A percentile compares a stretch with the other conserved stretches of the same genome.
phyloP scores from a whole-genome alignment of 352 stramenopile genomes.

The Globisporangium rhizosaccharum region DNA sequence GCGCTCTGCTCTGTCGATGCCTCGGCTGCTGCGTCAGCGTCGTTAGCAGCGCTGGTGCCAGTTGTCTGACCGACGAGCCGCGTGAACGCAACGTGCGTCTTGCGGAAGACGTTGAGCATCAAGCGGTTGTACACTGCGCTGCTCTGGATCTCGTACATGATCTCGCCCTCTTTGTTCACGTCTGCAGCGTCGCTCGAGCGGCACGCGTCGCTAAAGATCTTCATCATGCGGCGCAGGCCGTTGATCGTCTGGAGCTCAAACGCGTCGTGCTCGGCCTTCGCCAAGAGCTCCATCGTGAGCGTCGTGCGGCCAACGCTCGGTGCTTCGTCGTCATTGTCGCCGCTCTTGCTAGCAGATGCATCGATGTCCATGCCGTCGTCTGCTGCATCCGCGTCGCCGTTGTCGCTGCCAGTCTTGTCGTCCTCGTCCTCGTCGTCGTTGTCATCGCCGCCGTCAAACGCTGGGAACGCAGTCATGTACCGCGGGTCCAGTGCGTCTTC shows the following conservation, averaged over 20 bases:
- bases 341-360: conserved; percentile 9
- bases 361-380: conserved; percentile 7
- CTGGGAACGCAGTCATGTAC: conserved; percentile 52
- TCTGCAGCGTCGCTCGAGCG: conserved; percentile 87
- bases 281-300: conserved; percentile 72
- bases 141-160: conserved; percentile 91
- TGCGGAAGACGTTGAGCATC: conserved; percentile 92
- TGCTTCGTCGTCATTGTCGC: conserved; percentile 18
- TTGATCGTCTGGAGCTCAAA: conserved; percentile 88
- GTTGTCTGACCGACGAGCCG: conserved; percentile 53
- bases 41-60: conserved; percentile 17
- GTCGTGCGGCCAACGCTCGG: conserved; percentile 38
- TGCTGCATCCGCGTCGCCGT: conserved; percentile 1
- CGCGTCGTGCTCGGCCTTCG: conserved; percentile 84
- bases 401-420: conserved; percentile 12
- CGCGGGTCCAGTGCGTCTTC: conserved; percentile 73
- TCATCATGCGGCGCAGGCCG: conserved; percentile 87
- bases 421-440: conserved; percentile 12
- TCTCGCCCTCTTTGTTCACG: conserved; percentile 59
- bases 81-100: conserved; percentile 84
- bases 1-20: conserved; percentile 6
- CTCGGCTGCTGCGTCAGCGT: conserved; percentile 15
- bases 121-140: conserved; percentile 94
- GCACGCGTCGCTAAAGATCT: conserved; percentile 93
- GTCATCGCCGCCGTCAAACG: conserved; percentile 14